A percentile compares a stretch with the other conserved stretches of the same genome.
Conservation (phyloP, 2,329 filamentous ascomycete species). For the Dactylellina cionopaga region DNA sequence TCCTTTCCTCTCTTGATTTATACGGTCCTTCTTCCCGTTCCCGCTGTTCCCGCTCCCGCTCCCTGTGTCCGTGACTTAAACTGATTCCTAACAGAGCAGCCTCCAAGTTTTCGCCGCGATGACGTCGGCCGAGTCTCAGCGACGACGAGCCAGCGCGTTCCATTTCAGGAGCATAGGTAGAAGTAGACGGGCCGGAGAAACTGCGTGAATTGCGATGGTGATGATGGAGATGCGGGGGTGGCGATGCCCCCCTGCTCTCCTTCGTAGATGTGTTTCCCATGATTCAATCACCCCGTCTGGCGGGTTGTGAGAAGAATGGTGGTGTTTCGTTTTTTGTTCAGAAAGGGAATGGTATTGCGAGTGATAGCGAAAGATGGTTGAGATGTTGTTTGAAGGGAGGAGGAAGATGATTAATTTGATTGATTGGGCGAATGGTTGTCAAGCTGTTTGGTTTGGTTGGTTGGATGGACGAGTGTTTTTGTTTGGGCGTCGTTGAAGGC, state of each 20-base stretch:
- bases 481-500: not conserved
- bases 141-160: slow-evolving; percentile 38
- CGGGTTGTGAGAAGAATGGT: not conserved
- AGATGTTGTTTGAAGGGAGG: not conserved
- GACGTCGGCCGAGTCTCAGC: slow-evolving; percentile 44
- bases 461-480: slow-evolving; percentile 6
- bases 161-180: slow-evolving; percentile 41
- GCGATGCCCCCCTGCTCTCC: slow-evolving; percentile 55
- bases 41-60: slow-evolving; percentile 54
- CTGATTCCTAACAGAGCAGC: slow-evolving; percentile 54
- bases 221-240: slow-evolving; percentile 54
- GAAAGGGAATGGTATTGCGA: not conserved
- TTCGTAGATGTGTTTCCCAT: slow-evolving; percentile 58
- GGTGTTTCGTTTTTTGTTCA: not conserved
- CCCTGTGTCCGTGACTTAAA: slow-evolving; percentile 51
- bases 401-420: no score
- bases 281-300: slow-evolving; percentile 1
- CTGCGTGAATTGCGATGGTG: slow-evolving; percentile 50
- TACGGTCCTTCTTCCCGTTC: slow-evolving; percentile 41
- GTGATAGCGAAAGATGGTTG: slow-evolving; percentile 1
- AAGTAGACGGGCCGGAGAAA: slow-evolving; percentile 53
- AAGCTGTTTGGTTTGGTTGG: not conserved
- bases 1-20: slow-evolving; percentile 64
- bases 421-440: slow-evolving; percentile 1
- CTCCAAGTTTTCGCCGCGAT: slow-evolving; percentile 54